Evolutionary conservation across 2,329 filamentous ascomycete species (phyloP).

Genomic region (Calonectria fujianensis): DNA sequence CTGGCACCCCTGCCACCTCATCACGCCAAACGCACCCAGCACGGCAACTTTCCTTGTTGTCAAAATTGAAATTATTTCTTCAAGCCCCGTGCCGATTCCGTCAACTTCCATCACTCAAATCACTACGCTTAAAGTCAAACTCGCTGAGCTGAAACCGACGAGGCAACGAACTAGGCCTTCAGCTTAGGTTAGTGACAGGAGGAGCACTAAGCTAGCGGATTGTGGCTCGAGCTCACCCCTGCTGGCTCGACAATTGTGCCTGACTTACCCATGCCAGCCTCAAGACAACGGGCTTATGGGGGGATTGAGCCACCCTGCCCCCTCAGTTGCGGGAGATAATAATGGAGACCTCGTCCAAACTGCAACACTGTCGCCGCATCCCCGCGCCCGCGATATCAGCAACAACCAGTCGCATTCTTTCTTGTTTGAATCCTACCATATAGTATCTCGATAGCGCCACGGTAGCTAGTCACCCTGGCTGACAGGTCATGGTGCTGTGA

Average conservation of each 20-base stretch:
- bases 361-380: conserved; percentile 37
- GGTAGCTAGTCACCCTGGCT: conserved; percentile 5
- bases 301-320: conserved; percentile 9
- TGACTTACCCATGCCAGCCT: conserved; percentile 35
- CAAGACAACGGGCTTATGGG: conserved; percentile 26
- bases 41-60: background rate
- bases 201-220: conserved; percentile 39
- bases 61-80: conserved; percentile 11
- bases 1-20: conserved; percentile 8
- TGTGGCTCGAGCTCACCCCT: conserved; percentile 35
- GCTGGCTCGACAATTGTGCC: conserved; percentile 24
- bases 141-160: conserved; percentile 46
- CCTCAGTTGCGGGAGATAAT: conserved; percentile 22
- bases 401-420: conserved; percentile 26
- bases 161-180: conserved; percentile 41
- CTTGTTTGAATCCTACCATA: conserved; percentile 26
- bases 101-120: background rate
- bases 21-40: conserved; percentile 9
- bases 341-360: conserved; percentile 26
- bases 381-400: conserved; percentile 24
- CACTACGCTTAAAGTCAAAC: conserved; percentile 14
- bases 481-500: conserved; percentile 36
- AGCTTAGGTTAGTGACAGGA: conserved; percentile 44
- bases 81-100: conserved; percentile 13
- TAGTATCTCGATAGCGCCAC: conserved; percentile 16